Percentiles rank a stretch among this genome's conserved stretches.
These are phyloP conservation scores for Colletotrichum sp. DNA, from an alignment of 2,329 filamentous ascomycete species.

Conservation along the genomic window DNA sequence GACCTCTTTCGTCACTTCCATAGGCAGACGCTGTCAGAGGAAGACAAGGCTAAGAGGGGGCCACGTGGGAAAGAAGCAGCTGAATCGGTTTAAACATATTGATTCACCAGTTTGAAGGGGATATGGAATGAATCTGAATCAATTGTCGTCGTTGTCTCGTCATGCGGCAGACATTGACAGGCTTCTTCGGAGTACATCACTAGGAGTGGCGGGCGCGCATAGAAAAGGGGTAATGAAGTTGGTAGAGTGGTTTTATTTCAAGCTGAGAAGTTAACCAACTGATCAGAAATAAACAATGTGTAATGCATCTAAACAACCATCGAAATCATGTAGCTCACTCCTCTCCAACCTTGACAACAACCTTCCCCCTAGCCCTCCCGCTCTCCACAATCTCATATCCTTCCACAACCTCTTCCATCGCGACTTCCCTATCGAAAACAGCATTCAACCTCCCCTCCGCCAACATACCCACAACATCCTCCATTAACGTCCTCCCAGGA, in stretches of 20 bases:
- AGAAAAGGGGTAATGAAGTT: not conserved
- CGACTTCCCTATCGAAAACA: constrained; percentile 39
- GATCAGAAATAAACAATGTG: not conserved
- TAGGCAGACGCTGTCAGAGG: not conserved
- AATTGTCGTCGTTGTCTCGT: no score
- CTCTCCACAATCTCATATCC: constrained; percentile 38
- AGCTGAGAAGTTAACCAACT: not conserved
- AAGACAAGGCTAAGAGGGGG: fast-evolving
- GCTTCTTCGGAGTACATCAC: not conserved
- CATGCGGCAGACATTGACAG: not conserved
- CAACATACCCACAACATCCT: constrained; percentile 34
- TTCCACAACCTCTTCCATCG: constrained; percentile 38
- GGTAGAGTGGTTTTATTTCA: not conserved
- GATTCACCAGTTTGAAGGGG: no score
- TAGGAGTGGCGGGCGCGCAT: not conserved
- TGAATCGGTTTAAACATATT: not conserved
- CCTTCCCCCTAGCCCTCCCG: constrained; percentile 40
- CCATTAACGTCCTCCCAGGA: constrained; percentile 33
- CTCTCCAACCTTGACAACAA: constrained; percentile 36
- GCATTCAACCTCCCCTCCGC: constrained; percentile 36
- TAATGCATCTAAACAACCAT: not conserved
- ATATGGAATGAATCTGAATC: no score
- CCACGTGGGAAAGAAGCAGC: not conserved
- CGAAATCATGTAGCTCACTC: not conserved
- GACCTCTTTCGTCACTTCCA: not conserved